Evolutionary conservation across 2,329 filamentous ascomycete species (phyloP), one percentile per base, ranked within the genome.

Genomic region (Arthrobotrys musiformis): DNA sequence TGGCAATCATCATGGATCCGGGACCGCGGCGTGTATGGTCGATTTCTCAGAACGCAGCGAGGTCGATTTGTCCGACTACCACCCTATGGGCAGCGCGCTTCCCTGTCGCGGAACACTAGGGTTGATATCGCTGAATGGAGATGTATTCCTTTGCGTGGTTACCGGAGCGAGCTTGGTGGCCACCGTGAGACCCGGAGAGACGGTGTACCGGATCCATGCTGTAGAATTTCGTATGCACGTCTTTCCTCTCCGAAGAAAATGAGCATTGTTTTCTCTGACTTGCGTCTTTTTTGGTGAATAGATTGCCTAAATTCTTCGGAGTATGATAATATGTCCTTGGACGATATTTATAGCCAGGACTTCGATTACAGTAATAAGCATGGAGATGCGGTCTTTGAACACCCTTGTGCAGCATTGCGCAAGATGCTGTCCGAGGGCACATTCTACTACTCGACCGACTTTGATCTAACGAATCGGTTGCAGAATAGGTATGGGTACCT

Each of bases 401-500:
- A 97, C 83, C 95, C 95, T 5, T 98, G 94, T 83, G 86, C 93
- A 81, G 92, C 95, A 52, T 84, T 99, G 75, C 94, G 94, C 84
- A 98, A 97, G 86, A 88, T 99, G 40, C 86, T 99, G 69, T 91
- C 93, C 82, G 94, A 96, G 83, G 94, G 94, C 26, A 97, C 92
- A 30, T 99, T 99, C 83, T 99, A 98, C 83, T 99, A 97, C 85
- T 97, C 93, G 82, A 93, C 93, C n/a, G 93, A 98, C 83, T 99
- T 99, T 83, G 94, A 99, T 82, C 86, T 99, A 58, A 99, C 95
- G 2, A 94, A 97, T 83, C 89, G 95, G 80, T 85, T 98, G 79
- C 95, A 99, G 84, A 92, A 97, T 82, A 90, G 94, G 88, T 93
- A 66, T 67, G 69, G 37, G 50, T 42, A 15, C 15, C 9, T 30